A percentile compares a stretch with the other conserved stretches of the same genome.
phyloP scores from a whole-genome alignment of 768 basidiomycete species.

The Amanita thiersii region DNA sequence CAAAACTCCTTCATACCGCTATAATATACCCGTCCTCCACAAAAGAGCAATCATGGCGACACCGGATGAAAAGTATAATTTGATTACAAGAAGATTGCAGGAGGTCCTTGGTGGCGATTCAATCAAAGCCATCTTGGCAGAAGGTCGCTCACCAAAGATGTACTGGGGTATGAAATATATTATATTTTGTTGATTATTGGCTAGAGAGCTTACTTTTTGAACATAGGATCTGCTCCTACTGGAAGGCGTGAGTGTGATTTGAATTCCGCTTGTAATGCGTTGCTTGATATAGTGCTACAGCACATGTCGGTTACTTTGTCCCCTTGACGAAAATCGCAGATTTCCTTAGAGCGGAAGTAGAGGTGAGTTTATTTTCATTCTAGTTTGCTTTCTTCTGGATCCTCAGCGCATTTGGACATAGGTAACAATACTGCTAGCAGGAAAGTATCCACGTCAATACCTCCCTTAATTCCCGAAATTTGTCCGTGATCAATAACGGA shows the following conservation, averaged over 20 bases:
- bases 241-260: conserved; percentile 68
- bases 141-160: conserved; percentile 70
- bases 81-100: conserved; percentile 80
- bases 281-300: conserved; percentile 35
- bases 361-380: conserved; percentile 33
- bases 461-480: neutral
- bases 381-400: conserved; percentile 7
- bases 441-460: conserved; percentile 24
- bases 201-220: conserved; percentile 7
- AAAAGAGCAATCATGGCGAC: conserved; percentile 19
- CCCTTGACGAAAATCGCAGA: conserved; percentile 93
- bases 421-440: conserved; percentile 79
- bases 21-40: neutral
- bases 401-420: conserved; percentile 17
- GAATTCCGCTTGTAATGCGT: neutral
- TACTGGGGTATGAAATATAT: conserved; percentile 74
- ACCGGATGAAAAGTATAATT: conserved; percentile 53
- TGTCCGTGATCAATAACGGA: neutral
- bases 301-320: conserved; percentile 97
- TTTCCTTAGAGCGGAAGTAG: conserved; percentile 88
- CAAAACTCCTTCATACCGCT: neutral
- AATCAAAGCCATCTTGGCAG: conserved; percentile 72
- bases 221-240: conserved; percentile 82
- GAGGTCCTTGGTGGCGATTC: conserved; percentile 84
- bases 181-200: conserved; percentile 8